phyloP scores from a whole-genome alignment of 345 rosid genomes.

The Sonneratia alba region DNA sequence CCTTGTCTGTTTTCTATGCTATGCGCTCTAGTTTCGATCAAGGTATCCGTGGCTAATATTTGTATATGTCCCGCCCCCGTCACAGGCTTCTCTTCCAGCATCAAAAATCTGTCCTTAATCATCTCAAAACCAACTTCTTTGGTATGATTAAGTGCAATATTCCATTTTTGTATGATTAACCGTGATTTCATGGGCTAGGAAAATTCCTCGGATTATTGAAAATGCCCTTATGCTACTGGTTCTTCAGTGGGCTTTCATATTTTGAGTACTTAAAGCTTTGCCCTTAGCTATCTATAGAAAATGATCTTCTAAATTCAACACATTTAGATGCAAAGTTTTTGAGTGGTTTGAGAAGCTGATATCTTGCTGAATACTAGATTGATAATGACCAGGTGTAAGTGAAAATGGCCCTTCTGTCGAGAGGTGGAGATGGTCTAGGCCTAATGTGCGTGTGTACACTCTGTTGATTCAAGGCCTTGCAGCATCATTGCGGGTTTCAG shows the following conservation, averaged over 20 bases:
- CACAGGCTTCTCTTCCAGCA: not conserved
- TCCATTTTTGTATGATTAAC: not conserved
- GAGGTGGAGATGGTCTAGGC: slow-evolving; percentile 90
- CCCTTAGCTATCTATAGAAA: no score
- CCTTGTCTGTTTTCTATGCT: slow-evolving; percentile 71
- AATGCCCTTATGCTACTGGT: not conserved
- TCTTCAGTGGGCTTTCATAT: not conserved
- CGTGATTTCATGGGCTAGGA: not conserved
- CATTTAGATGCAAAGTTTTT: no score
- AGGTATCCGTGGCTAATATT: slow-evolving; percentile 25
- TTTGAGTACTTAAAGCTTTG: not conserved
- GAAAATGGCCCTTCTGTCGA: slow-evolving; percentile 40
- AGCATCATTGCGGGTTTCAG: slow-evolving; percentile 64
- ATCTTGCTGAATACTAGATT: not conserved
- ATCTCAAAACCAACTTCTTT: not conserved
- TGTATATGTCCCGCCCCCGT: not conserved
- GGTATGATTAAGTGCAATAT: not conserved
- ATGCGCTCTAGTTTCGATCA: slow-evolving; percentile 82
- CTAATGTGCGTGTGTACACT: slow-evolving; percentile 55
- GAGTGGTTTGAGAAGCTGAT: no score
- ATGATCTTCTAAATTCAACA: no score
- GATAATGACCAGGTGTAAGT: slow-evolving; percentile 30
- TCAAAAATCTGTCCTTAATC: not conserved
- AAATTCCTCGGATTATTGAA: not conserved
- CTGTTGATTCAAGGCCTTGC: slow-evolving; percentile 65